Evolutionary conservation across 2,329 filamentous ascomycete species (phyloP).

Genomic region (Talaromyces albobiverticillius): DNA sequence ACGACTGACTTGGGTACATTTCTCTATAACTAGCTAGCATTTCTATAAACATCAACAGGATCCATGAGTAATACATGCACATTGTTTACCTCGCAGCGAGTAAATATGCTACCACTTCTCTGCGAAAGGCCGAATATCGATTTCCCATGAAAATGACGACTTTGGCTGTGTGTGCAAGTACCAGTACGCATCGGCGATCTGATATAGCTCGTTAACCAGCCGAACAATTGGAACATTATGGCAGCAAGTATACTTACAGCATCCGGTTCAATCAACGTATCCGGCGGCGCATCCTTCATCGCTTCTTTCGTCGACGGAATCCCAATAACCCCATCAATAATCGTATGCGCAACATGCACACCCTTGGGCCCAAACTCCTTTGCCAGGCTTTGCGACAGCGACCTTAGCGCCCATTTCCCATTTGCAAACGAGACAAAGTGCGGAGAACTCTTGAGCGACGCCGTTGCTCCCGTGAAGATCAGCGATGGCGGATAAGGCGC

Average conservation of each 20-base stretch:
- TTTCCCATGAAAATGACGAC: conserved; percentile 53
- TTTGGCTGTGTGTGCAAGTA: conserved; percentile 52
- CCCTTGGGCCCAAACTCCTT: conserved; percentile 56
- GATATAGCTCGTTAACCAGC: conserved; percentile 14
- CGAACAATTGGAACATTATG: too few relatives aligned
- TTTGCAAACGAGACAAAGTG: conserved; percentile 49
- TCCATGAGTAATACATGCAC: too few relatives aligned
- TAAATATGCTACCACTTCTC: conserved; percentile 25
- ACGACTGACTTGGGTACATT: too few relatives aligned
- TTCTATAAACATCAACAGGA: too few relatives aligned
- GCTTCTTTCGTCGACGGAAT: conserved; percentile 48
- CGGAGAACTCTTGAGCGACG: conserved; percentile 51
- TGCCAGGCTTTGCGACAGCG: conserved; percentile 50
- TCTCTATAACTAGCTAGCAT: too few relatives aligned
- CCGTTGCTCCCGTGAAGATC: conserved; percentile 56
- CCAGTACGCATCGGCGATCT: conserved; percentile 59
- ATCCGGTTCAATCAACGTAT: not conserved
- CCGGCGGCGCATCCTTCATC: conserved; percentile 7
- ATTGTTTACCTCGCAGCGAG: too few relatives aligned
- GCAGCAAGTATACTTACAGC: too few relatives aligned
- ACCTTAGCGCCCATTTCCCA: conserved; percentile 53
- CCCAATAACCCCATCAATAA: conserved; percentile 57
- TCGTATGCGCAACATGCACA: conserved; percentile 55
- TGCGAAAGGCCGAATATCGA: conserved; percentile 45
- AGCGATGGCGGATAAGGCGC: conserved; percentile 48